These are phyloP conservation scores for slime mould (Dictyostelium discoideum) DNA, from an alignment of 78 protist genomes.

Conservation along the genomic window DNA sequence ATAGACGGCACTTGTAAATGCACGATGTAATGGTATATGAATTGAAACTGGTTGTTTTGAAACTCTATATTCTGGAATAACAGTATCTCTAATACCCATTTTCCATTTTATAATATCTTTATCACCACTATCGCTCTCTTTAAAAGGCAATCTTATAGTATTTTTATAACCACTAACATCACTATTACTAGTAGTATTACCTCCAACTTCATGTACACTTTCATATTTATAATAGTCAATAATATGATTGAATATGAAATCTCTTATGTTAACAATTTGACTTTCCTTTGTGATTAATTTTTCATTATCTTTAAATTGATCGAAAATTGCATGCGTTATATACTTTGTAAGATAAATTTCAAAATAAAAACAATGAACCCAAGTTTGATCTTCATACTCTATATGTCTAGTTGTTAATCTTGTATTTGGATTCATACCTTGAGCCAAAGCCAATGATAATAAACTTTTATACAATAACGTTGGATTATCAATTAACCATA, in stretches of 20 bases:
- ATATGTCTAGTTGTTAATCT: not conserved
- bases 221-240: not conserved
- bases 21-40: slow-evolving; percentile 47
- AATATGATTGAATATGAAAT: not conserved
- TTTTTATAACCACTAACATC: not conserved
- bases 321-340: not conserved
- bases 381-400: slow-evolving; percentile 28
- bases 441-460: not conserved
- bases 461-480: not conserved
- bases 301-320: not conserved
- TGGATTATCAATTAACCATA: slow-evolving; percentile 17
- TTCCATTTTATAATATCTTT: not conserved
- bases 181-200: not conserved
- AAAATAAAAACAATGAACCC: not conserved
- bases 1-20: not conserved
- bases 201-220: not conserved
- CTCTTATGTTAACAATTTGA: not conserved
- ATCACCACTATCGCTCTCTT: too few species aligned
- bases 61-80: slow-evolving; percentile 24
- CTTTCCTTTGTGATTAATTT: not conserved
- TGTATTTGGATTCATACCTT: slow-evolving; percentile 13
- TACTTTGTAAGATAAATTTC: not conserved
- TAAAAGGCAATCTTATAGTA: too few species aligned
- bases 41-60: slow-evolving; percentile 34
- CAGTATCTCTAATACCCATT: not conserved